Base-by-base conservation (phyloP, 768 basidiomycete species). In the Mycena kentingensis region DNA sequence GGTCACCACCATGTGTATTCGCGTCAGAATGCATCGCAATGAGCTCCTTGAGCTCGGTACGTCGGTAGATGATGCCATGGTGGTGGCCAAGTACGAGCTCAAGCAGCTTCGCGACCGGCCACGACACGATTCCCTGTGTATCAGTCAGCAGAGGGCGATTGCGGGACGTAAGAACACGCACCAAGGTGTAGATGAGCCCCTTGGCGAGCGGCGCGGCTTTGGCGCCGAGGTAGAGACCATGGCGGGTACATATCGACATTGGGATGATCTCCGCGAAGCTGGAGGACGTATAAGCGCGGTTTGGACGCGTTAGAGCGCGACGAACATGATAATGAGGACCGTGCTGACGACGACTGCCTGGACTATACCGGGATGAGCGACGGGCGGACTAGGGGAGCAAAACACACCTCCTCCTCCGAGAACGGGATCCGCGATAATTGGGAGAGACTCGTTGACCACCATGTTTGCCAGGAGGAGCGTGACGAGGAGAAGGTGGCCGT, bases 211-310 rank as follows among this genome's bases (percentile, higher is more conserved):
- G 73, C 0, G 87, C 92, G 83, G 90, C 87, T 63, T 88, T 89
- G 11, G 92, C 90, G 26, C 93, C 92, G 35, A 96, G 80, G 60
- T 87, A 90, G 2, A 95, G 78, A 27, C 93, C 93, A 71, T 93
- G 86, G 27, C 93, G 87, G 19, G 90, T 90, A 67, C 90, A 96
- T 18, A 95, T 74, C 1, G 90, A 91, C 63, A 95, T 93, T 0
- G 93, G 93, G 55, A 95, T 93, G 59, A 95, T 91, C 73, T 95
- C 92, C 28, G 92, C 76, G 67, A 94, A 95, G 57, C 91, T 94
- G 62, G 26, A 47, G 38, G 38, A 47, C 52, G 37, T 61, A 24
- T 5, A 21, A 22, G 16, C 35, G n/a, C n/a, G n/a, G 41, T 49
- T 5, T 34, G 26, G 49, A 25, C 24, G 16, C 35, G 36, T 18